Conservation (phyloP, 495 filamentous ascomycete genomes). For the Aspergillus indologenus region DNA sequence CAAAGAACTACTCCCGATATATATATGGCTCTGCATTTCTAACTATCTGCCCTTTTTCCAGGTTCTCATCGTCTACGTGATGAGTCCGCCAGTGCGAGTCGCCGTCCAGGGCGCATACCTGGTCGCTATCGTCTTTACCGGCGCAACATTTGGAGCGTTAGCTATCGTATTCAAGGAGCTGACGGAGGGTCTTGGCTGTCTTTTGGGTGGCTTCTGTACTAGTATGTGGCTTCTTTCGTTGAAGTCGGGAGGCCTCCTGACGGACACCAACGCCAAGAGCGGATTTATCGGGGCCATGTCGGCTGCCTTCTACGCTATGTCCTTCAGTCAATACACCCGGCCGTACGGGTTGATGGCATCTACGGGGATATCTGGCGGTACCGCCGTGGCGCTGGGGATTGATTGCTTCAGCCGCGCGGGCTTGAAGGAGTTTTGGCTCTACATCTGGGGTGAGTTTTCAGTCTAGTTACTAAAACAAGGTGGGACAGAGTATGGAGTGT, state of each 20-base stretch:
- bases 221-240: constrained; percentile 89
- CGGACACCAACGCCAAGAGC: constrained; percentile 55
- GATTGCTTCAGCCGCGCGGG: constrained; percentile 90
- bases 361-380: constrained; percentile 80
- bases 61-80: constrained; percentile 86
- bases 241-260: constrained; percentile 71
- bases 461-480: too few species aligned
- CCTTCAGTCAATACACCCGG: constrained; percentile 76
- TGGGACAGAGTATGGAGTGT: too few species aligned
- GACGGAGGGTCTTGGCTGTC: constrained; percentile 80
- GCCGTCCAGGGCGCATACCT: constrained; percentile 87
- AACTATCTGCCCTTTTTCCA: constrained; percentile 19
- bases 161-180: constrained; percentile 80
- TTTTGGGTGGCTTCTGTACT: constrained; percentile 82
- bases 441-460: constrained; percentile 70
- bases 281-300: constrained; percentile 75
- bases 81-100: constrained; percentile 71
- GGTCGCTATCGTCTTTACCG: constrained; percentile 73
- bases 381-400: constrained; percentile 73
- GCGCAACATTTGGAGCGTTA: constrained; percentile 69
- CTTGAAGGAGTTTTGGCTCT: constrained; percentile 93
- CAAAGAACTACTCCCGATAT: background rate
- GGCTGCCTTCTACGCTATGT: constrained; percentile 62
- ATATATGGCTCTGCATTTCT: background rate
- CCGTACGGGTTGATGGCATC: constrained; percentile 71